phyloP scores from a whole-genome alignment of 1,284 basidiomycete genomes.

The Pseudozyma flocculosa region DNA sequence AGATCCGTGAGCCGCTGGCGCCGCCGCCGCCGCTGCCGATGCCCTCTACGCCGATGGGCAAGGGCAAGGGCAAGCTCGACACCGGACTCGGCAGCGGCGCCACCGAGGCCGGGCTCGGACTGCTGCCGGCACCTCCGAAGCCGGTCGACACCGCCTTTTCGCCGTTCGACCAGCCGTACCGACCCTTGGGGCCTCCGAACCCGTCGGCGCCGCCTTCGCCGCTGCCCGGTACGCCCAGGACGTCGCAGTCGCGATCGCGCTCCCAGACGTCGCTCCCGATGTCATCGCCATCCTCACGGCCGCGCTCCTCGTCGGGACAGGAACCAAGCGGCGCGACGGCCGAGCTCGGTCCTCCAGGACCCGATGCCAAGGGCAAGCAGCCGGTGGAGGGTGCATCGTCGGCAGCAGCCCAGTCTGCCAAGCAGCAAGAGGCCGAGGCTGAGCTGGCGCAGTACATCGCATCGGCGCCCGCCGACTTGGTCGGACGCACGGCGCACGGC shows the following conservation, averaged over 20 bases:
- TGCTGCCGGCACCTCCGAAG: constrained; percentile 30
- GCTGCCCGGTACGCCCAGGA: background rate
- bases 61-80: constrained; percentile 18
- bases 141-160: constrained; percentile 31
- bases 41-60: constrained; percentile 7
- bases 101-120: background rate
- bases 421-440: background rate
- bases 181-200: constrained; percentile 9
- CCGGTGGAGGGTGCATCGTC: too few species aligned
- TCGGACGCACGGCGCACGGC: background rate
- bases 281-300: too few species aligned
- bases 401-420: background rate
- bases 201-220: background rate
- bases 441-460: background rate
- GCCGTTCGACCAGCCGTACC: constrained; percentile 42
- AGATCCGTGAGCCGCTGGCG: too few species aligned
- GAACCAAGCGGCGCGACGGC: too few species aligned
- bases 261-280: too few species aligned
- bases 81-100: too few species aligned
- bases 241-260: too few species aligned
- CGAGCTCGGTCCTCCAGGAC: too few species aligned
- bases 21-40: background rate
- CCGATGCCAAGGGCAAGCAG: too few species aligned
- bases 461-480: background rate
- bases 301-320: too few species aligned